Evolutionary conservation across 306 rosid genomes (phyloP).

Genomic region (Dryas octopetala): DNA sequence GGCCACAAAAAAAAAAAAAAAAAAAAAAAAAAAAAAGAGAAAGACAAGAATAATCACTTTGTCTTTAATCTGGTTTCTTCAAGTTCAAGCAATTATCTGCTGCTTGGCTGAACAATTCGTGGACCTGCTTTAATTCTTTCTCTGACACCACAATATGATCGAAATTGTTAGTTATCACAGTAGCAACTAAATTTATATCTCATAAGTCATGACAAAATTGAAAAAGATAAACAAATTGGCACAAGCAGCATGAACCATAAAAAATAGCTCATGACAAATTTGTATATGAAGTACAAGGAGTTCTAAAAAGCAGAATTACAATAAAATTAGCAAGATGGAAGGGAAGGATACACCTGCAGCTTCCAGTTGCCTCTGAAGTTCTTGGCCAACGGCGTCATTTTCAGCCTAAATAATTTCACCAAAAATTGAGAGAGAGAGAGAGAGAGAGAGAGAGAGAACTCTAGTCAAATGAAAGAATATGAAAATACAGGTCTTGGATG

Average conservation of each 20-base stretch:
- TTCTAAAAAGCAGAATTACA: neutral
- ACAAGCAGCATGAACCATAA: neutral
- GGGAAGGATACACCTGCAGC: constrained; percentile 69
- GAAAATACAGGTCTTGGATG: constrained; percentile 1
- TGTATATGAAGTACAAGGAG: neutral
- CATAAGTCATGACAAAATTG: neutral
- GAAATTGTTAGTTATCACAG: constrained; percentile 12
- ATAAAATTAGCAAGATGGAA: constrained; percentile 20
- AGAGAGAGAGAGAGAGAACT: neutral
- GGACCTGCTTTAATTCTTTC: constrained; percentile 67
- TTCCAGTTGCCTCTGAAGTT: constrained; percentile 87
- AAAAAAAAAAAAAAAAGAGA: neutral
- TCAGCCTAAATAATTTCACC: constrained; percentile 58
- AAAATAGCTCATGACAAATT: neutral
- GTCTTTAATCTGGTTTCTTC: constrained; percentile 64
- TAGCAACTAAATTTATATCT: neutral
- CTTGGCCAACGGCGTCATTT: constrained; percentile 76
- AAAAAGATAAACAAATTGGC: neutral
- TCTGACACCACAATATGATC: constrained; percentile 48
- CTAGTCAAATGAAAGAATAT: constrained; percentile 6
- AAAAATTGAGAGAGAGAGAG: neutral
- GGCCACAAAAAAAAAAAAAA: neutral
- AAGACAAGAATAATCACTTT: neutral
- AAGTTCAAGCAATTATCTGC: constrained; percentile 84
- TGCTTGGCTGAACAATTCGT: constrained; percentile 68